These are phyloP conservation scores for Aspergillus aculeatus DNA, from an alignment of 2,329 filamentous ascomycete species.

Conservation along the genomic window DNA sequence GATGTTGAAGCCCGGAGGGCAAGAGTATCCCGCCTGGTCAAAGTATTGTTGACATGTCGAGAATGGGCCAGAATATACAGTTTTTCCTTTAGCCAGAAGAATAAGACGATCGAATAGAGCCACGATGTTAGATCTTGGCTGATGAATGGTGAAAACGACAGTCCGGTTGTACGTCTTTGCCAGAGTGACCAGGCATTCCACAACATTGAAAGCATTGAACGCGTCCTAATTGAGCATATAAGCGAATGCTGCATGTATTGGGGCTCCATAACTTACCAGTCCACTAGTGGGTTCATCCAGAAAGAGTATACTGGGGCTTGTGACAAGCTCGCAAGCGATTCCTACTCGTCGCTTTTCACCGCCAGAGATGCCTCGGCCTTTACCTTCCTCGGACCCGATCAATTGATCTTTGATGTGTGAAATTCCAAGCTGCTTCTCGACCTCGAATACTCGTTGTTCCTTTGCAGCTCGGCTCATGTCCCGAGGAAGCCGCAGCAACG, in stretches of 20 bases:
- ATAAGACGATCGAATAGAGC: slow-evolving; percentile 94
- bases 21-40: slow-evolving; percentile 84
- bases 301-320: slow-evolving; percentile 94
- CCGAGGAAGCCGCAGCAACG: slow-evolving; percentile 82
- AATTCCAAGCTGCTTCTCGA: slow-evolving; percentile 94
- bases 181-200: slow-evolving; percentile 90
- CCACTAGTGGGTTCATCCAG: slow-evolving; percentile 96
- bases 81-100: slow-evolving; percentile 80
- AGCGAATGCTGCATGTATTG: background rate
- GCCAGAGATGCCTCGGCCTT: slow-evolving; percentile 90
- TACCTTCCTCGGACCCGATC: slow-evolving; percentile 93
- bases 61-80: slow-evolving; percentile 93
- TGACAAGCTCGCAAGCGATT: slow-evolving; percentile 96
- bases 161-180: slow-evolving; percentile 97
- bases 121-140: slow-evolving; percentile 96
- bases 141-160: slow-evolving; percentile 97
- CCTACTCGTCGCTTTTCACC: slow-evolving; percentile 95
- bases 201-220: slow-evolving; percentile 96
- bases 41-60: slow-evolving; percentile 88
- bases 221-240: slow-evolving; percentile 59
- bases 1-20: slow-evolving; percentile 96
- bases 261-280: slow-evolving; percentile 47
- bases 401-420: slow-evolving; percentile 90
- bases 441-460: slow-evolving; percentile 84
- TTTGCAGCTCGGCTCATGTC: slow-evolving; percentile 89